Conservation (phyloP, 148 eudicot genomes). For the Amaranthus cruentus region DNA sequence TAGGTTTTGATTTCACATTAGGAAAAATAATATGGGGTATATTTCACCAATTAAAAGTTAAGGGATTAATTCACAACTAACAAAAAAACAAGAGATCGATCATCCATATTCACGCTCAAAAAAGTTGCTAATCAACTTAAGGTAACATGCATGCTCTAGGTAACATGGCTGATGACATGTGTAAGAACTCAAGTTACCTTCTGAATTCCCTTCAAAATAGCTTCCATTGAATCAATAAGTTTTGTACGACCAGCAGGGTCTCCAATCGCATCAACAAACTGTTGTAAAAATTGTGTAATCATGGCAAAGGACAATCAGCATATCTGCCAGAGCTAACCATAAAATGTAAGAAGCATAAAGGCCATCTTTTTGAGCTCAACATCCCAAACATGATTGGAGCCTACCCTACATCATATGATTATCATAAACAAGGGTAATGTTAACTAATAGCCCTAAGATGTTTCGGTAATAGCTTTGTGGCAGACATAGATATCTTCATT, state of each 20-base stretch:
- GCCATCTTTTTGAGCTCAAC: background rate
- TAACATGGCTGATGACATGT: background rate
- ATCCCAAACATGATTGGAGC: background rate
- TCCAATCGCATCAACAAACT: conserved; percentile 66
- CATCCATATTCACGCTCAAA: no score
- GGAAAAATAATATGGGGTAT: no score
- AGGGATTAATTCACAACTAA: no score
- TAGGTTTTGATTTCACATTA: no score
- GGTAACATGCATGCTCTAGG: background rate
- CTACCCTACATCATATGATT: background rate
- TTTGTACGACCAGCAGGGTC: conserved; percentile 53
- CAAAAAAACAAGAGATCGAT: no score
- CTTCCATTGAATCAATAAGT: conserved; percentile 61
- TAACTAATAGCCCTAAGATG: background rate
- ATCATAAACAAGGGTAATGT: background rate
- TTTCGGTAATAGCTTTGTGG: background rate
- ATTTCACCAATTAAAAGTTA: no score
- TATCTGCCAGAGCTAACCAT: background rate
- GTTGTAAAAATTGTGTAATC: background rate
- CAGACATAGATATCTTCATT: background rate
- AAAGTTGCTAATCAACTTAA: no score
- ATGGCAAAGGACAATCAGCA: background rate
- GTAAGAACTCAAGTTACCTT: conserved; percentile 37
- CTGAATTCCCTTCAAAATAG: conserved; percentile 46
- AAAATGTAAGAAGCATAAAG: background rate